Percentiles rank a stretch among this genome's conserved stretches.
Conservation (phyloP, 1,284 basidiomycete genomes). For the Amylostereum areolatum region DNA sequence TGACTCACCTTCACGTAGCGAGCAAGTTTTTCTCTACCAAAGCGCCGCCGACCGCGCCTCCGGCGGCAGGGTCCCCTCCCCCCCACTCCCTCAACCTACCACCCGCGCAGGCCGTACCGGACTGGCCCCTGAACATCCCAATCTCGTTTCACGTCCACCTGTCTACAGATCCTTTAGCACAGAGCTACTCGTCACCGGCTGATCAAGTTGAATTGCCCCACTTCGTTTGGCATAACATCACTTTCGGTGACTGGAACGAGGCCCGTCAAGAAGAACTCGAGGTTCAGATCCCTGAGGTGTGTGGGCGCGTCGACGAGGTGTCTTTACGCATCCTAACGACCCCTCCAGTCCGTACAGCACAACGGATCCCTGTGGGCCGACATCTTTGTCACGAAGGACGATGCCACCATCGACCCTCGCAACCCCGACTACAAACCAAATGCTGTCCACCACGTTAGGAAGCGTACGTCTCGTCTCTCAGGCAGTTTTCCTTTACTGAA, state of each 20-base stretch:
- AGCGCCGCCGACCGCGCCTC: conserved; percentile 21
- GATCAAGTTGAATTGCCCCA: conserved; percentile 51
- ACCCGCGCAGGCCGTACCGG: conserved; percentile 45
- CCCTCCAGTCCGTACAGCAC: conserved; percentile 58
- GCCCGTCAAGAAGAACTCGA: conserved; percentile 57
- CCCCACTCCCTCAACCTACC: conserved; percentile 35
- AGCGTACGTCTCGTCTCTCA: conserved; percentile 48
- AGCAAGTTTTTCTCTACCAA: conserved; percentile 38
- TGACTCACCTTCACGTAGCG: conserved; percentile 23
- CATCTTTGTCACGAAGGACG: conserved; percentile 71
- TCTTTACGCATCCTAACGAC: conserved; percentile 1
- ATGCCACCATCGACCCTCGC: conserved; percentile 57
- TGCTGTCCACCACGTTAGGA: conserved; percentile 72
- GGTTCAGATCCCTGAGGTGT: conserved; percentile 69
- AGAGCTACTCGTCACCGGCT: conserved; percentile 50
- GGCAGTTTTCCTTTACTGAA: not conserved
- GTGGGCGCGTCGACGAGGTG: conserved; percentile 14
- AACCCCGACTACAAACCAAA: conserved; percentile 44
- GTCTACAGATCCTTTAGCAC: conserved; percentile 55
- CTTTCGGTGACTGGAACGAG: conserved; percentile 79
- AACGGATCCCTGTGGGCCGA: conserved; percentile 88
- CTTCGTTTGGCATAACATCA: conserved; percentile 79
- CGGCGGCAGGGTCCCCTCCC: conserved; percentile 8
- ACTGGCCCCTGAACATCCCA: conserved; percentile 53
- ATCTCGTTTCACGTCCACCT: conserved; percentile 75